Evolutionary conservation across 306 rosid genomes (phyloP).

Genomic region (Dalbergia cochinchinensis): DNA sequence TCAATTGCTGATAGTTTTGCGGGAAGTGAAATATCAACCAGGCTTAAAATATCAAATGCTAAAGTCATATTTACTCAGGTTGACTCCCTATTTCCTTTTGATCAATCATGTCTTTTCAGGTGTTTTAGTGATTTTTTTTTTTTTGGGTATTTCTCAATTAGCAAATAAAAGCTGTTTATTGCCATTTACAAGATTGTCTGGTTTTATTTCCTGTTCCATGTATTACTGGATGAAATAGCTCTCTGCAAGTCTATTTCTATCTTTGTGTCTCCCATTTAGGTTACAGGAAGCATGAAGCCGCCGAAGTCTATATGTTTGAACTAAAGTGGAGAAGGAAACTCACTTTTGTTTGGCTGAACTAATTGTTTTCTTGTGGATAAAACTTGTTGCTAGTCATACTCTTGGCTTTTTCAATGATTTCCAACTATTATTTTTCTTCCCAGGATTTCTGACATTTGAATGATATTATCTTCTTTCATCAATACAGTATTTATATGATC

Average conservation of each 20-base stretch:
- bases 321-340: too few relatives aligned
- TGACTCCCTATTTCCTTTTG: conserved; percentile 36
- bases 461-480: not conserved
- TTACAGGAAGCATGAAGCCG: not conserved
- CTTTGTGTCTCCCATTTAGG: not conserved
- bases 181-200: not conserved
- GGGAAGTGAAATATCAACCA: conserved; percentile 83
- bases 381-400: too few relatives aligned
- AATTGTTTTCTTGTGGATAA: too few relatives aligned
- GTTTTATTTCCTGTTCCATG: not conserved
- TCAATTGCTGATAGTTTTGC: conserved; percentile 99
- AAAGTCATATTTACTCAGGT: conserved; percentile 97
- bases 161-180: conserved; percentile 12
- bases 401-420: too few relatives aligned
- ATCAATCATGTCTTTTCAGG: conserved; percentile 23
- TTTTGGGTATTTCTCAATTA: conserved; percentile 18
- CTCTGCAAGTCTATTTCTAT: not conserved
- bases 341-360: too few relatives aligned
- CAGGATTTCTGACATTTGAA: not conserved
- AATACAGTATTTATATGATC: not conserved
- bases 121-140: not conserved
- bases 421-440: not conserved
- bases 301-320: not conserved
- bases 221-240: conserved; percentile 1
- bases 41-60: conserved; percentile 84